Percentiles rank a stretch among this genome's conserved stretches.
Evolutionary conservation across 2,329 filamentous ascomycete species (phyloP).

Genomic region (Ophiostoma triangulosporum): DNA sequence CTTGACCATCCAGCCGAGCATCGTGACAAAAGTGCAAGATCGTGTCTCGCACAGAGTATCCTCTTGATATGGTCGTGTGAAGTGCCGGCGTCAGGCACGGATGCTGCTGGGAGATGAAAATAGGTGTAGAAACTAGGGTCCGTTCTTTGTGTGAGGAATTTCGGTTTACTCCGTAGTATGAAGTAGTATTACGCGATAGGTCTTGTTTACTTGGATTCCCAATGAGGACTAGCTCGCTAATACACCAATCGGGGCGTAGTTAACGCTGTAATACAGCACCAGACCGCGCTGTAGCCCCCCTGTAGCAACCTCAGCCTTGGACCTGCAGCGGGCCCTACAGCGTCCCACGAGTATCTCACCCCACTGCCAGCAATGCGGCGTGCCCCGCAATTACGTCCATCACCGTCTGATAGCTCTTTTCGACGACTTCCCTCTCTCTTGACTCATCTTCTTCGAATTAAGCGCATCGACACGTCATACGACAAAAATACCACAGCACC

Average conservation of each 20-base stretch:
- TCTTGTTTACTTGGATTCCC: constrained; percentile 18
- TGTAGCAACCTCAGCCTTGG: constrained; percentile 6
- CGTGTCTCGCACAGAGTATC: neutral
- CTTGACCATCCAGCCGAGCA: constrained; percentile 49
- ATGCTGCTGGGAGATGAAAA: neutral
- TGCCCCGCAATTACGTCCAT: constrained; percentile 7
- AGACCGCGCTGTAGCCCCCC: neutral
- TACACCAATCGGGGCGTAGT: neutral
- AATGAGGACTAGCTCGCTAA: constrained; percentile 12
- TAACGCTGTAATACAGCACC: neutral
- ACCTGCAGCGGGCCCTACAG: neutral
- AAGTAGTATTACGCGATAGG: neutral
- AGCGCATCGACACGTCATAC: constrained; percentile 5
- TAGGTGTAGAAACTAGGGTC: neutral
- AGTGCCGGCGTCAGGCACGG: neutral
- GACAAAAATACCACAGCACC: neutral
- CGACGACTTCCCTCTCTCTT: neutral
- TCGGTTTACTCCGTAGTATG: neutral
- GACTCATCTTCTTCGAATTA: constrained; percentile 4
- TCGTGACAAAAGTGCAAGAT: constrained; percentile 16
- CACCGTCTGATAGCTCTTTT: neutral
- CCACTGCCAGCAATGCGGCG: neutral
- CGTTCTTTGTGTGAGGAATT: neutral
- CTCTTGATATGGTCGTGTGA: neutral
- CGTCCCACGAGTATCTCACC: neutral